Conservation (phyloP, 1,284 basidiomycete species). For the Microbotryum saponariae region DNA sequence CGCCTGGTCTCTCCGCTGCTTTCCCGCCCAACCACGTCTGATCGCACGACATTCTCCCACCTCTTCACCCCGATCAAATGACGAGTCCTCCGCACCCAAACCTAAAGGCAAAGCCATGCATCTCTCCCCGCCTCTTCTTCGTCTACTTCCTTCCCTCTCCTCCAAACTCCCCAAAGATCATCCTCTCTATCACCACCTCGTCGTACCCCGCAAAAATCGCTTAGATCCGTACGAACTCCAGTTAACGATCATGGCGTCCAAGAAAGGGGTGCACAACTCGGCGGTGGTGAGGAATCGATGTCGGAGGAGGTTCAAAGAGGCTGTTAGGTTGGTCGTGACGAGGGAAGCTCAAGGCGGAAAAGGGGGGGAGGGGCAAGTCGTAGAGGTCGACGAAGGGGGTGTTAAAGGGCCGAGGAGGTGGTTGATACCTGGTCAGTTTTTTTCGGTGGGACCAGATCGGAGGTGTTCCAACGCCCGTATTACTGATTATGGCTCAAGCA, state of each 20-base stretch:
- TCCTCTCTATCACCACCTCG: background rate
- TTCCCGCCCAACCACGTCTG: slow-evolving; percentile 1
- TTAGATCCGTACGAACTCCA: slow-evolving; percentile 26
- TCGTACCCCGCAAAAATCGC: background rate
- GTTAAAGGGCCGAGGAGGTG: slow-evolving; percentile 21
- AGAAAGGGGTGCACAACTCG: slow-evolving; percentile 30
- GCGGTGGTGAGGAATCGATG: slow-evolving; percentile 25
- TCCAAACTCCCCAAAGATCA: background rate
- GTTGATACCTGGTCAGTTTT: slow-evolving; percentile 26
- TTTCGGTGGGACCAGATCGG: too few relatives aligned
- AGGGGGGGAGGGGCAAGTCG: background rate
- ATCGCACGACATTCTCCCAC: background rate
- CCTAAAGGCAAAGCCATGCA: background rate
- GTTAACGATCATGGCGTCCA: slow-evolving; percentile 24
- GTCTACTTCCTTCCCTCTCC: background rate
- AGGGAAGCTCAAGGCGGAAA: slow-evolving; percentile 13
- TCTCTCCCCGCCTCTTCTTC: slow-evolving; percentile 5
- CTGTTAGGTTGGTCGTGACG: slow-evolving; percentile 25
- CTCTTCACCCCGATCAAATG: background rate
- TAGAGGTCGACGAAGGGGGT: slow-evolving; percentile 1
- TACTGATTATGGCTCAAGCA: background rate
- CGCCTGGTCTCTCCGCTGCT: slow-evolving; percentile 12
- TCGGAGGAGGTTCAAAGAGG: slow-evolving; percentile 24
- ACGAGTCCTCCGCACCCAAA: background rate
- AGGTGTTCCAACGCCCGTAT: background rate